Evolutionary conservation across 1,284 basidiomycete genomes (phyloP).

Genomic region (Coriolopsis trogii): DNA sequence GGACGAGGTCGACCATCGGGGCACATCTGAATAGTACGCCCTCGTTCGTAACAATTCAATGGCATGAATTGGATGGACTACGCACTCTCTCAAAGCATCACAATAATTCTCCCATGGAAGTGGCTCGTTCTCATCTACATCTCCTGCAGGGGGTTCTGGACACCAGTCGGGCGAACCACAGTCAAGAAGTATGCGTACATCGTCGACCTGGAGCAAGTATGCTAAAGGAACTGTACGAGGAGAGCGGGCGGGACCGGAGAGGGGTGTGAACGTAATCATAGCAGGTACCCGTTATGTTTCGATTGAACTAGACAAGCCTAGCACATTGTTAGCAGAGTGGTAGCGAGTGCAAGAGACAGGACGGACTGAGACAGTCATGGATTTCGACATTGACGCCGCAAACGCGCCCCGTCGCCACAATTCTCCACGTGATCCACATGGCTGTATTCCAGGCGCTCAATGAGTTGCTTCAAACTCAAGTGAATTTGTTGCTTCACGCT

Average conservation of each 20-base stretch:
- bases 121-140: conserved; percentile 38
- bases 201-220: conserved; percentile 94
- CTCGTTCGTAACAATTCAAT: background rate
- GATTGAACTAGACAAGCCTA: background rate
- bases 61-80: conserved; percentile 20
- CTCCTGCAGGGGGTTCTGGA: conserved; percentile 52
- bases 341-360: background rate
- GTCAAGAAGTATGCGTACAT: conserved; percentile 92
- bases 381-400: too few relatives aligned
- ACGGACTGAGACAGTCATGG: too few relatives aligned
- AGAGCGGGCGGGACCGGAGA: conserved; percentile 81
- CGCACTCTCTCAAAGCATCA: conserved; percentile 65
- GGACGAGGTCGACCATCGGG: conserved; percentile 80
- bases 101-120: conserved; percentile 67
- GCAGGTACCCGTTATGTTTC: background rate
- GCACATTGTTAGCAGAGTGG: conserved; percentile 2
- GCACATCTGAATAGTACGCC: conserved; percentile 52
- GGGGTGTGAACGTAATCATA: conserved; percentile 94
- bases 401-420: too few relatives aligned
- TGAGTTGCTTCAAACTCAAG: too few relatives aligned
- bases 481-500: too few relatives aligned
- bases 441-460: too few relatives aligned
- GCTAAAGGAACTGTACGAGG: conserved; percentile 67
- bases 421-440: too few relatives aligned
- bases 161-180: conserved; percentile 91